Conservation (phyloP, 2,329 filamentous ascomycete species). For the Penicillium decumbens region DNA sequence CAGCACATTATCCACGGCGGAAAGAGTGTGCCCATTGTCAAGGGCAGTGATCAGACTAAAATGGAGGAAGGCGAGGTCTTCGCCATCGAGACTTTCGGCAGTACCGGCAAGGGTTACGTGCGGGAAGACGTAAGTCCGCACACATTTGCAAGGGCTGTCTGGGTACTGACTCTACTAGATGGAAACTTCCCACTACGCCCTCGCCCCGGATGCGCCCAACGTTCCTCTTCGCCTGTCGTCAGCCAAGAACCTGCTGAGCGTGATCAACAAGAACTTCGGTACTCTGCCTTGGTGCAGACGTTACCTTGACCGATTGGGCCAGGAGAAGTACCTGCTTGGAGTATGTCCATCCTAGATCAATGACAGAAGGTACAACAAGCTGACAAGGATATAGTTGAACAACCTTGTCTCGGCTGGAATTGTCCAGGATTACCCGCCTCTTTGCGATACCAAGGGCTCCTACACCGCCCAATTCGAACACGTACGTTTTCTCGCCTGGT, state of each 20-base stretch:
- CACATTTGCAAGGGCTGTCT: slow-evolving; percentile 5
- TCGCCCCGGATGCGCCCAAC: slow-evolving; percentile 66
- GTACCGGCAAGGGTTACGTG: slow-evolving; percentile 84
- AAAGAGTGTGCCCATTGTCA: slow-evolving; percentile 92
- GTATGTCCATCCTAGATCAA: slow-evolving; percentile 47
- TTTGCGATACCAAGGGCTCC: slow-evolving; percentile 88
- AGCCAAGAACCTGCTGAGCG: slow-evolving; percentile 76
- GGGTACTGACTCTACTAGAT: slow-evolving; percentile 42
- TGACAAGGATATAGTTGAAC: slow-evolving; percentile 61
- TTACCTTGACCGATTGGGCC: slow-evolving; percentile 86
- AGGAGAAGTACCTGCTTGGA: slow-evolving; percentile 88
- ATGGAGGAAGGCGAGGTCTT: slow-evolving; percentile 98
- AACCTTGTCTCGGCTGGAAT: slow-evolving; percentile 77
- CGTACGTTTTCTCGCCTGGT: slow-evolving; percentile 52
- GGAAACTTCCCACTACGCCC: slow-evolving; percentile 85
- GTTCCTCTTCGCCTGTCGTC: slow-evolving; percentile 72
- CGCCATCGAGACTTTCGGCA: slow-evolving; percentile 93
- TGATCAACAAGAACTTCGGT: slow-evolving; percentile 95
- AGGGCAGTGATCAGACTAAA: slow-evolving; percentile 80
- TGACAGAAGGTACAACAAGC: slow-evolving; percentile 7
- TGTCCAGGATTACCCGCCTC: slow-evolving; percentile 82
- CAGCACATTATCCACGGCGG: slow-evolving; percentile 85
- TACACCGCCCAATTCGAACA: slow-evolving; percentile 95
- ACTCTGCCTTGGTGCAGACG: slow-evolving; percentile 86
- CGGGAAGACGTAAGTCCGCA: slow-evolving; percentile 66